Evolutionary conservation across 2,329 filamentous ascomycete genomes (phyloP), one percentile per base, ranked within the genome.

Genomic region (Claviceps paspali): DNA sequence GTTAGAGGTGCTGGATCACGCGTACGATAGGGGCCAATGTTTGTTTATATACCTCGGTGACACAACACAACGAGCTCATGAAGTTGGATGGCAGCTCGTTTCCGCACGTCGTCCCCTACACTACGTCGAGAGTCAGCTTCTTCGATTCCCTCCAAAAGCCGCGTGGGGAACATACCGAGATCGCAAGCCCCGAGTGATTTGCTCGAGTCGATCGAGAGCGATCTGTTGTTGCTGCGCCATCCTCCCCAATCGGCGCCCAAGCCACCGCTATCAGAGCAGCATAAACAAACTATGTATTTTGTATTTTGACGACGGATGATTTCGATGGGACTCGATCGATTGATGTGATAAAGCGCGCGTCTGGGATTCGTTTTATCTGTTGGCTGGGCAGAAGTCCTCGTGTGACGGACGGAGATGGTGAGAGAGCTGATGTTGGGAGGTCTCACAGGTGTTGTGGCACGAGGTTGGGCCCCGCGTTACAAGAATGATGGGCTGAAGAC

Each of bases 171-270:
- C 59, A 40, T 49, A 75, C 70, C 67, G 68, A 41, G 70, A 72
- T 46, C 64, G 67, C 24, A 75, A 59, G 44, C 73, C 70, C 43
- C 67, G 66, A 11, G 65, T 62, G 43, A 73, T 62, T 38, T 62
- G 58, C 39, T 76, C 70, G 38, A 74, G 64, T 46, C 63, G 64
- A 55, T 70, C 67, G 40, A 73, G 59, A 47, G 70, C 67, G 51
- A 71, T 58, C 49, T 67, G 63, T 47, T 68, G 62, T 51, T 65
- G 65, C 47, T 59, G 57, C 48, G 59, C 55, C 59, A 62, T 62
- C 41, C 36, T 56, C 47, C 47, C 50, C 48, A 40, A 41, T 39
- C 39, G 47, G 48, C 49, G 45, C 48, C 45, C 32, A 23, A 37
- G 45, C 39, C 35, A 19, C 35, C 22, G 41, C 29, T 24, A 44